Evolutionary conservation across 2,329 filamentous ascomycete species (phyloP), one percentile per base, ranked within the genome.

Genomic region (Tolypocladium album): DNA sequence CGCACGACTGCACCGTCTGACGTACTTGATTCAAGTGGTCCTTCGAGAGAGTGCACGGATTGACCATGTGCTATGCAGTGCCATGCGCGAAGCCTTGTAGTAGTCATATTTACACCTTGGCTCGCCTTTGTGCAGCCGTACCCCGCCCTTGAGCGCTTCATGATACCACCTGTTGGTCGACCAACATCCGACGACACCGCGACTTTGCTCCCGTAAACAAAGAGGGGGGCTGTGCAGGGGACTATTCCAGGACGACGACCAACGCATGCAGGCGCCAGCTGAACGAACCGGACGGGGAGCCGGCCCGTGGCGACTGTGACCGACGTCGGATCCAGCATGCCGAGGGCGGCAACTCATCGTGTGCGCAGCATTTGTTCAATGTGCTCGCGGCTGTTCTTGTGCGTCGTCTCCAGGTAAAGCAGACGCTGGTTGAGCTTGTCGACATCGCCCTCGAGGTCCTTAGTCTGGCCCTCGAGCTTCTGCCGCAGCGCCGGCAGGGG

Each of bases 361-460:
- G 70, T 84, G 83, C 69, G 66, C 36, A 97, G 82, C 71, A 97
- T 93, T 74, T 92, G 88, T 72, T 96, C 88, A 66, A 97, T 88
- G 70, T 96, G 91, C 66, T 92, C 87, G 67, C 88, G 87, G 75
- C 92, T 96, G 70, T 97, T 99, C 78, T 95, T 92, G 72, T 91
- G 89, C 57, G 94, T 97, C 61, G 91, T 96, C 78, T 97, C 93
- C 53, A 97, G 81, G 71, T 97, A 97, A 67, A 93, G 85, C 68
- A 97, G 79, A 74, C 90, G 92, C 82, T 97, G 96, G 66, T 89
- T 87, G 64, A 97, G 76, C 64, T 88, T 88, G 47, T 88, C 82
- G 62, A 96, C 85, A 67, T 97, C 93, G 36, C 82, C 80, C 67
- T 92, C 88, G 63, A 93, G 77, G 58, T 88, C 85, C 68, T 88